phyloP scores from a whole-genome alignment of 208 protist genomes.

The Trypanosoma platydactyli region DNA sequence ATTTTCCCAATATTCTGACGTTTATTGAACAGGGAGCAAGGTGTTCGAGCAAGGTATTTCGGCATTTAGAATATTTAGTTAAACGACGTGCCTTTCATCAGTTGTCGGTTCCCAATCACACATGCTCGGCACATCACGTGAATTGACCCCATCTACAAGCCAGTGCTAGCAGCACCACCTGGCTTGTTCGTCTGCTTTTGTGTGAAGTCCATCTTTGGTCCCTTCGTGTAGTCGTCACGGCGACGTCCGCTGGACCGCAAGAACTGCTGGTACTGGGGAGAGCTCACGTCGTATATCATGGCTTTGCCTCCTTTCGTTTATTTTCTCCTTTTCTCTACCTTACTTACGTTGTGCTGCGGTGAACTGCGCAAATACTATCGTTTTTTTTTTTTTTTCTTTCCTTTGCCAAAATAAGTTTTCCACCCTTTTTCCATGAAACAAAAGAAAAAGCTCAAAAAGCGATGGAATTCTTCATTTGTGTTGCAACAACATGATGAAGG shows the following conservation, averaged over 20 bases:
- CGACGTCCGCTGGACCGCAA: slow-evolving; percentile 90
- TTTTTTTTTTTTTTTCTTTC: slow-evolving; percentile 9
- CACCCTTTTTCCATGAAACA: no score
- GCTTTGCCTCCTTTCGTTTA: slow-evolving; percentile 14
- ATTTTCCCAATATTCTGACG: no score
- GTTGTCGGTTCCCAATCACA: background rate
- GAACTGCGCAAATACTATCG: background rate
- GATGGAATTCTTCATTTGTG: no score
- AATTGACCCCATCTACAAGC: slow-evolving; percentile 51
- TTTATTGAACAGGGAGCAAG: no score
- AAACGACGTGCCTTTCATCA: background rate
- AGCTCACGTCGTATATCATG: slow-evolving; percentile 94
- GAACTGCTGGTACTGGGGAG: slow-evolving; percentile 93
- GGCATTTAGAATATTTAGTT: slow-evolving; percentile 3
- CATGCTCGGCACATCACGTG: background rate
- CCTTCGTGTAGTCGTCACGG: slow-evolving; percentile 89
- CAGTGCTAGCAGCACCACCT: slow-evolving; percentile 84
- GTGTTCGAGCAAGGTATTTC: background rate
- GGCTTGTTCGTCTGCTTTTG: slow-evolving; percentile 87
- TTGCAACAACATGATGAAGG: no score
- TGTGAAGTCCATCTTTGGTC: slow-evolving; percentile 33
- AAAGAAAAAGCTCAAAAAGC: no score
- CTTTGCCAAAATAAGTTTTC: background rate
- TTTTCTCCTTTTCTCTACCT: background rate
- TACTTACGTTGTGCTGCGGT: background rate